Percentiles rank a stretch among this genome's conserved stretches.
These are phyloP conservation scores for Thecaphora thlaspeos DNA, from an alignment of 1,284 basidiomycete species.

Conservation along the genomic window DNA sequence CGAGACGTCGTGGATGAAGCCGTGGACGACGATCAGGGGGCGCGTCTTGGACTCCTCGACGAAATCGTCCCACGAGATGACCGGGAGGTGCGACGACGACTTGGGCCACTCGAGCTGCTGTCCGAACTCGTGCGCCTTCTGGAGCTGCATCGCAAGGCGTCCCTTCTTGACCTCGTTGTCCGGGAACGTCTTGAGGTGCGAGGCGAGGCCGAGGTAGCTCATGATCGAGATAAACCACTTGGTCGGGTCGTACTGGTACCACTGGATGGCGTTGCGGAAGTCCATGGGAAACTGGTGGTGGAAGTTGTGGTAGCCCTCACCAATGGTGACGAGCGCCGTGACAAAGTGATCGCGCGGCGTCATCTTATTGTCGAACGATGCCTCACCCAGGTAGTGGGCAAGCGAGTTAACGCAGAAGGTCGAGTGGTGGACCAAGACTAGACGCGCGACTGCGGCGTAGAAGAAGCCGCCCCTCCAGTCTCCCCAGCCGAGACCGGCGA, in stretches of 20 bases:
- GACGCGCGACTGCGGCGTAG: conserved; percentile 53
- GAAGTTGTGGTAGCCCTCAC: conserved; percentile 58
- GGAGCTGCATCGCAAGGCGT: conserved; percentile 53
- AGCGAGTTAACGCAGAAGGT: conserved; percentile 58
- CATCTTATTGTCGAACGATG: conserved; percentile 55
- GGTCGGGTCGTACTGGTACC: conserved; percentile 58
- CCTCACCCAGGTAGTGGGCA: conserved; percentile 57
- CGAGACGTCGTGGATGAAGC: conserved; percentile 55
- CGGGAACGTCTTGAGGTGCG: conserved; percentile 56
- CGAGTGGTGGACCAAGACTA: conserved; percentile 56
- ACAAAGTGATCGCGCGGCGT: conserved; percentile 56
- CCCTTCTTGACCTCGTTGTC: conserved; percentile 57
- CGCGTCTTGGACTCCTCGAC: conserved; percentile 53
- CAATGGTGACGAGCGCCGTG: conserved; percentile 54
- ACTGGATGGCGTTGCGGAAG: conserved; percentile 54
- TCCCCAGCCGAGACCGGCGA: conserved; percentile 55
- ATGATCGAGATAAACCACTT: conserved; percentile 56
- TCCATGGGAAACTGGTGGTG: conserved; percentile 58
- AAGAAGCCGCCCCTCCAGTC: conserved; percentile 57
- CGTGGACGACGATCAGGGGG: conserved; percentile 50
- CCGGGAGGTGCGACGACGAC: conserved; percentile 48
- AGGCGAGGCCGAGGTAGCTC: conserved; percentile 48
- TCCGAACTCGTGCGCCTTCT: conserved; percentile 39
- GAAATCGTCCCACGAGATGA: conserved; percentile 56
- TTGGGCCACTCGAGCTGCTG: conserved; percentile 48